phyloP scores from a whole-genome alignment of 495 filamentous ascomycete species.

The Rhizodiscina lignyota region DNA sequence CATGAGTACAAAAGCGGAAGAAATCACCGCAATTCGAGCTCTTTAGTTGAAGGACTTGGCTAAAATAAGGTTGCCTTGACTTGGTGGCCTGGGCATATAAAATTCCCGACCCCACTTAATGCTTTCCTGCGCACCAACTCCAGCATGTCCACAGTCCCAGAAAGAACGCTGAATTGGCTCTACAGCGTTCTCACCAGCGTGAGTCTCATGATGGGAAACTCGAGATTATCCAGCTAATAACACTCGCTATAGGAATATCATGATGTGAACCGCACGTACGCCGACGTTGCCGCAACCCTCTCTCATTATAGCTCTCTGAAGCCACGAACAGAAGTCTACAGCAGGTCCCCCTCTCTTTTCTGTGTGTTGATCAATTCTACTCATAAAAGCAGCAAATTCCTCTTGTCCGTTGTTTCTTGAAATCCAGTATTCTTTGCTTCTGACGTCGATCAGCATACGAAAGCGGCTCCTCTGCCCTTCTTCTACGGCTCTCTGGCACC shows the following conservation, averaged over 20 bases:
- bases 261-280: constrained; percentile 81
- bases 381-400: too few species aligned
- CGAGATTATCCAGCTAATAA: neutral
- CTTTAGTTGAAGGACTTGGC: too few species aligned
- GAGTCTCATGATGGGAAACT: constrained; percentile 8
- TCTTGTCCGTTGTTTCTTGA: too few species aligned
- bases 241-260: constrained; percentile 70
- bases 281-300: constrained; percentile 71
- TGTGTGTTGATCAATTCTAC: constrained; percentile 1
- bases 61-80: too few species aligned
- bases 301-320: constrained; percentile 69
- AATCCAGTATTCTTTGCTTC: too few species aligned
- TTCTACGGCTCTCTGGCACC: constrained; percentile 74
- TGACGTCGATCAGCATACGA: constrained; percentile 62
- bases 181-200: constrained; percentile 79
- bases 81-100: too few species aligned
- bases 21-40: too few species aligned
- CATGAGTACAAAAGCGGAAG: too few species aligned
- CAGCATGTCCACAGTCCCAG: constrained; percentile 62
- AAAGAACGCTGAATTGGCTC: constrained; percentile 85
- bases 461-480: constrained; percentile 70
- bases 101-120: too few species aligned
- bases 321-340: constrained; percentile 92
- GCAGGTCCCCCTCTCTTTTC: constrained; percentile 30
- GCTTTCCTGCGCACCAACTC: too few species aligned